These are phyloP conservation scores for Colletotrichum chrysophilum DNA, from an alignment of 2,329 filamentous ascomycete genomes.

Conservation along the genomic window DNA sequence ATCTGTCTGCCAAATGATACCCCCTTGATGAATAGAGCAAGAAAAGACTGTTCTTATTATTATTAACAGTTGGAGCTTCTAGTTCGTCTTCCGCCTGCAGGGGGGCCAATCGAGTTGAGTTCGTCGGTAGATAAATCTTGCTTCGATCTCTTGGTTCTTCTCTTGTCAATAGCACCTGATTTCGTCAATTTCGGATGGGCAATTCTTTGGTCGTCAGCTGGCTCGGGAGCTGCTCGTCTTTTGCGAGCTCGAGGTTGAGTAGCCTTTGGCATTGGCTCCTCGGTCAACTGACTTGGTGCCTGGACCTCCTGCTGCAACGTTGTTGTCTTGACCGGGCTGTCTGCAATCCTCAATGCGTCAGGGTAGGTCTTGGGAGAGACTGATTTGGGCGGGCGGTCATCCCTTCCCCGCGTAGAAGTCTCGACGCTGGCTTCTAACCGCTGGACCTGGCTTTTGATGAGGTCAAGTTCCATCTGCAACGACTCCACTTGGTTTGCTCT, in stretches of 20 bases:
- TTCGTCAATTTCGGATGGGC: not conserved
- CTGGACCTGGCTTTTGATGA: conserved; percentile 41
- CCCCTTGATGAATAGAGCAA: not conserved
- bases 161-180: not conserved
- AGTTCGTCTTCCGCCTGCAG: not conserved
- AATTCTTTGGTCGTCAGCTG: not conserved
- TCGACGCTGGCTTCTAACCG: conserved; percentile 33
- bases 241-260: not conserved
- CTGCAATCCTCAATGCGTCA: not conserved
- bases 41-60: not conserved
- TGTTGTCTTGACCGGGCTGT: not conserved
- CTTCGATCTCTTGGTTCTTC: not conserved
- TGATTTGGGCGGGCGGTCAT: not conserved
- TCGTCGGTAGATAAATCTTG: not conserved
- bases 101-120: not conserved
- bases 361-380: not conserved
- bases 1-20: conserved; percentile 3
- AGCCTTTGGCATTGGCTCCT: not conserved
- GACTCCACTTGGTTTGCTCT: conserved; percentile 43
- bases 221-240: not conserved
- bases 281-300: not conserved
- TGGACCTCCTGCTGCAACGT: not conserved
- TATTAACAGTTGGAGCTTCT: not conserved
- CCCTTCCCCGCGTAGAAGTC: not conserved
- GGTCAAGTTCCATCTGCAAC: conserved; percentile 46